Evolutionary conservation across 805 yeast genomes (phyloP).

Genomic region (Metschnikowia lachancei): DNA sequence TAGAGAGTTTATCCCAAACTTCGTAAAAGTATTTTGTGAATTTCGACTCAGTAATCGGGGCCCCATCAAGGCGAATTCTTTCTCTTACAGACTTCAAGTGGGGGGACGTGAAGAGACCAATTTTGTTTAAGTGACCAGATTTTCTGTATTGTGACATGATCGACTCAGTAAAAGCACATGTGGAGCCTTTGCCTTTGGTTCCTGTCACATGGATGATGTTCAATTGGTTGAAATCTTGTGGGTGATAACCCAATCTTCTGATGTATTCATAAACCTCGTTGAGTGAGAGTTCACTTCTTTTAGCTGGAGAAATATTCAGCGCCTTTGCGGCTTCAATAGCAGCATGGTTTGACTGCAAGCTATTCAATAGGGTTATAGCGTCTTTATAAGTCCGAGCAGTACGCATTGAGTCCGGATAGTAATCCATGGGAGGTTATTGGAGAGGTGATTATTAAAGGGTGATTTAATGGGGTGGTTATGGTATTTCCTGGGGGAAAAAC

Average conservation of each 20-base stretch:
- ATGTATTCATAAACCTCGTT: constrained; percentile 67
- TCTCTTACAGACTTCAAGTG: constrained; percentile 92
- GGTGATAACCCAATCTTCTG: constrained; percentile 41
- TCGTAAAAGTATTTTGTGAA: constrained; percentile 91
- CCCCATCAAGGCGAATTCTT: constrained; percentile 82
- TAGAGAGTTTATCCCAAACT: constrained; percentile 79
- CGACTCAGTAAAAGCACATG: constrained; percentile 89
- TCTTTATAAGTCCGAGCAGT: constrained; percentile 44
- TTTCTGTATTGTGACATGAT: constrained; percentile 63
- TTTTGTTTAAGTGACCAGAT: constrained; percentile 45
- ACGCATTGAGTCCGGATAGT: constrained; percentile 20
- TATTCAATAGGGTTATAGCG: constrained; percentile 81
- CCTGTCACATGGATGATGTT: constrained; percentile 93
- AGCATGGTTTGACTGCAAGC: constrained; percentile 87
- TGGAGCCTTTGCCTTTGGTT: constrained; percentile 97
- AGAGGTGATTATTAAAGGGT: neutral
- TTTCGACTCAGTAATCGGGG: constrained; percentile 71
- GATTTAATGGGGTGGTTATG: no score
- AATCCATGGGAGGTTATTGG: constrained; percentile 5
- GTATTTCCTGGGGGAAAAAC: neutral
- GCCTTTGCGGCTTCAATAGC: constrained; percentile 79
- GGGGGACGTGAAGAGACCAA: constrained; percentile 95
- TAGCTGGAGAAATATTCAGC: constrained; percentile 50
- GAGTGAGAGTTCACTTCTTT: constrained; percentile 61
- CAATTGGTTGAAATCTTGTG: constrained; percentile 65